Conservation (phyloP, 106 monocot genomes). For the Acorus calamus region DNA sequence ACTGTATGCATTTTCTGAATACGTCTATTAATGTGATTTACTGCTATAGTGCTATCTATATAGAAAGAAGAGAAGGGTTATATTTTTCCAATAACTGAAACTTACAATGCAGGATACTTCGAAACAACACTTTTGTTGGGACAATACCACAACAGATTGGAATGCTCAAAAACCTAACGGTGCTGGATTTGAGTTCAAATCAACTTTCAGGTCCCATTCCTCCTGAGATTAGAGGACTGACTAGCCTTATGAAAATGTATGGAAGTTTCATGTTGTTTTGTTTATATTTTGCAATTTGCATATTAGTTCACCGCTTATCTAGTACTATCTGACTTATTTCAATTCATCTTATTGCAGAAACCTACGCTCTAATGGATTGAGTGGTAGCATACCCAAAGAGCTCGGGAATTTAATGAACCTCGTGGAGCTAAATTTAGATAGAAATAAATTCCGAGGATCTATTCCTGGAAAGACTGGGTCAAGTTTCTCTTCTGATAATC, state of each 20-base stretch:
- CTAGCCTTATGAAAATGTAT: constrained; percentile 52
- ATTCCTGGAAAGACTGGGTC: constrained; percentile 34
- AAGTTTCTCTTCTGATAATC: constrained; percentile 7
- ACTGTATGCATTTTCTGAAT: constrained; percentile 33
- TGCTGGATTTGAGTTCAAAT: constrained; percentile 22
- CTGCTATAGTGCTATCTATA: no score
- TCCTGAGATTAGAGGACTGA: constrained; percentile 14
- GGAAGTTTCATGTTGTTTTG: neutral
- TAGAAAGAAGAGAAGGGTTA: no score
- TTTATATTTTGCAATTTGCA: constrained; percentile 7
- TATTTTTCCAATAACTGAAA: neutral
- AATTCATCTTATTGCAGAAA: constrained; percentile 29
- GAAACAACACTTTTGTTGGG: constrained; percentile 49
- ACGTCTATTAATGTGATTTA: no score
- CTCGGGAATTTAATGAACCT: constrained; percentile 57
- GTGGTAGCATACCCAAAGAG: constrained; percentile 50
- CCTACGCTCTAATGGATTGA: constrained; percentile 71
- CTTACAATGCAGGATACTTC: constrained; percentile 37
- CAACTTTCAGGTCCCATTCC: constrained; percentile 18
- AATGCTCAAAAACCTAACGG: constrained; percentile 23
- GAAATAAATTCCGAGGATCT: constrained; percentile 57
- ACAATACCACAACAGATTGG: constrained; percentile 73
- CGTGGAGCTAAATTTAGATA: constrained; percentile 62
- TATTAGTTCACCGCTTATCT: neutral
- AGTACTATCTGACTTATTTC: neutral